Evolutionary conservation across 257 asterid genomes (phyloP).

Genomic region (Thymus mandschuricus): DNA sequence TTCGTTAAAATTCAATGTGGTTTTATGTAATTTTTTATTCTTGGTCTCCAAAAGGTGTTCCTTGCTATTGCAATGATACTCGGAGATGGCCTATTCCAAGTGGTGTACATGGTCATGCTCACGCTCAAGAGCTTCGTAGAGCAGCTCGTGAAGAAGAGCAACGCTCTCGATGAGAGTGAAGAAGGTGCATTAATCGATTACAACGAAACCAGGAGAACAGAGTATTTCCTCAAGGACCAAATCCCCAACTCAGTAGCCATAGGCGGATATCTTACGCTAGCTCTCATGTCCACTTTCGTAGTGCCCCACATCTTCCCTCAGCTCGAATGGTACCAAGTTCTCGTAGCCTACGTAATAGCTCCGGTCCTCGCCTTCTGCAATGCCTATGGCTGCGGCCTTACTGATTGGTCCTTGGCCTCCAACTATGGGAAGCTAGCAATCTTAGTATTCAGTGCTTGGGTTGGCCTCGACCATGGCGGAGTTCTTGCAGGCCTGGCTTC

Average conservation of each 20-base stretch:
- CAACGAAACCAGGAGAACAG: constrained; percentile 40
- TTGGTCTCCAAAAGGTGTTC: constrained; percentile 11
- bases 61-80: constrained; percentile 76
- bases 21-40: not conserved
- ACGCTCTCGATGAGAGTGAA: not conserved
- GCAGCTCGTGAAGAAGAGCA: not conserved
- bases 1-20: not conserved
- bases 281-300: constrained; percentile 38
- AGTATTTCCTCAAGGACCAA: constrained; percentile 59
- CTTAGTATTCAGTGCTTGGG: constrained; percentile 67
- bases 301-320: constrained; percentile 53
- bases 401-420: constrained; percentile 74
- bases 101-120: constrained; percentile 49
- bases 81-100: constrained; percentile 81
- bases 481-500: constrained; percentile 71
- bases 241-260: constrained; percentile 43
- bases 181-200: constrained; percentile 16
- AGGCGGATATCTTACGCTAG: constrained; percentile 45
- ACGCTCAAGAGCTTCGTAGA: constrained; percentile 27
- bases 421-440: constrained; percentile 71
- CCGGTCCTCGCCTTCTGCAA: constrained; percentile 72
- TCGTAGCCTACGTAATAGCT: constrained; percentile 50
- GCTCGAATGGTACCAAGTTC: constrained; percentile 59
- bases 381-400: constrained; percentile 71
- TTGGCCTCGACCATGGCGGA: constrained; percentile 58